phyloP scores from a whole-genome alignment of 2,329 filamentous ascomycete genomes.

The Dactylellina sp. region DNA sequence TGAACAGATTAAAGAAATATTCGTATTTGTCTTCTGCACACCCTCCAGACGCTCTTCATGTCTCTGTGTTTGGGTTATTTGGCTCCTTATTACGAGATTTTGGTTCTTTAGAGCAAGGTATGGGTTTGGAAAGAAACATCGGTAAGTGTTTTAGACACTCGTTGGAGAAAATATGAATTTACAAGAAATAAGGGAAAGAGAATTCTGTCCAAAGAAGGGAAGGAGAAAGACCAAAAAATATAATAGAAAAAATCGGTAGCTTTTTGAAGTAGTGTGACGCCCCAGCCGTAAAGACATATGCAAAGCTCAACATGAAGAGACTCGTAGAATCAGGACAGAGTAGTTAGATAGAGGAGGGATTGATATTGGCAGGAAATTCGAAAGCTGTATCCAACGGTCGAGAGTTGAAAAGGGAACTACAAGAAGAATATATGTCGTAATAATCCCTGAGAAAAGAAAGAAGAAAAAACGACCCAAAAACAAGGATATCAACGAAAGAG shows the following conservation, averaged over 20 bases:
- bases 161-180: too few relatives aligned
- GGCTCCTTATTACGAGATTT: too few relatives aligned
- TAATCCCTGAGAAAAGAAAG: constrained; percentile 8
- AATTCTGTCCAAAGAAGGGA: neutral
- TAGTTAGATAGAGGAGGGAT: neutral
- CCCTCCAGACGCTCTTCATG: too few relatives aligned
- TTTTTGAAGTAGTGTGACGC: constrained; percentile 55
- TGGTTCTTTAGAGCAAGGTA: too few relatives aligned
- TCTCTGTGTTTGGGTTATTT: too few relatives aligned
- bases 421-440: constrained; percentile 16
- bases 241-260: constrained; percentile 36
- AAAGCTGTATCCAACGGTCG: constrained; percentile 3
- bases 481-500: constrained; percentile 47
- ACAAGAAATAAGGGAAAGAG: constrained; percentile 32
- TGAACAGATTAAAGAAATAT: neutral
- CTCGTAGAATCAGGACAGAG: constrained; percentile 1
- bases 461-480: constrained; percentile 27
- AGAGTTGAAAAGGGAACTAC: neutral
- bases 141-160: too few relatives aligned
- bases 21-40: too few relatives aligned
- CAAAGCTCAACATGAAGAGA: constrained; percentile 30
- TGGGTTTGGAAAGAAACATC: too few relatives aligned
- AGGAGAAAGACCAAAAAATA: constrained; percentile 14
- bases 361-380: neutral
- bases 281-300: constrained; percentile 55